Conservation (phyloP, 305 asterid genomes). For the Fraxinus ornus region DNA sequence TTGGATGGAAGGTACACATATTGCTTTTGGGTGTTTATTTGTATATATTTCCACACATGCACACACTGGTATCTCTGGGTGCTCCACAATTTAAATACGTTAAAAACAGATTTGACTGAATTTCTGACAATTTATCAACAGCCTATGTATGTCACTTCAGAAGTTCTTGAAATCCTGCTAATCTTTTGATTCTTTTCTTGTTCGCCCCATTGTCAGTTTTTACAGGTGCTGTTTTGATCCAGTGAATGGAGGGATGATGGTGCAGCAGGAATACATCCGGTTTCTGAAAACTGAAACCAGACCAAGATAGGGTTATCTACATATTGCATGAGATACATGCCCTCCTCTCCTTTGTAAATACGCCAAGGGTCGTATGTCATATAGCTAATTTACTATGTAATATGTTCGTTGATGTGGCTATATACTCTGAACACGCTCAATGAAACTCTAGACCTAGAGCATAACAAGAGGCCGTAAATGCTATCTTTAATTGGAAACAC, state of each 20-base stretch:
- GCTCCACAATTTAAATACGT: neutral
- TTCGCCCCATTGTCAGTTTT: constrained; percentile 52
- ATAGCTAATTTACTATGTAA: constrained; percentile 5
- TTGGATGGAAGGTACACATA: constrained; percentile 76
- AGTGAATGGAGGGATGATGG: constrained; percentile 84
- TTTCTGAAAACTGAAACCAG: constrained; percentile 68
- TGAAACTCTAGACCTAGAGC: neutral
- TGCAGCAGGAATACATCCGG: constrained; percentile 66
- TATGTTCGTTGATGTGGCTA: constrained; percentile 8
- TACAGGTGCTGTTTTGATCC: constrained; percentile 82
- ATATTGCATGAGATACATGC: neutral
- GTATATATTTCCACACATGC: neutral
- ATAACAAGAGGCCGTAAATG: neutral
- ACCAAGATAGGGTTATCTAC: constrained; percentile 32
- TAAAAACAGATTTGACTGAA: neutral
- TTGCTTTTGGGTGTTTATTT: neutral
- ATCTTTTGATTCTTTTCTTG: constrained; percentile 13
- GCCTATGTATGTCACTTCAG: neutral
- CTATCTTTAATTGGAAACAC: neutral
- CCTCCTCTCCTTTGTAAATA: constrained; percentile 7
- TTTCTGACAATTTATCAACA: neutral
- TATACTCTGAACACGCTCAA: neutral
- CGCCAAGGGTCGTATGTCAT: constrained; percentile 5
- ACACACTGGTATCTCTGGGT: neutral
- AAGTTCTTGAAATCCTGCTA: constrained; percentile 13